Evolutionary conservation across 345 rosid genomes (phyloP).

Genomic region (Xanthoceras sorbifolium): DNA sequence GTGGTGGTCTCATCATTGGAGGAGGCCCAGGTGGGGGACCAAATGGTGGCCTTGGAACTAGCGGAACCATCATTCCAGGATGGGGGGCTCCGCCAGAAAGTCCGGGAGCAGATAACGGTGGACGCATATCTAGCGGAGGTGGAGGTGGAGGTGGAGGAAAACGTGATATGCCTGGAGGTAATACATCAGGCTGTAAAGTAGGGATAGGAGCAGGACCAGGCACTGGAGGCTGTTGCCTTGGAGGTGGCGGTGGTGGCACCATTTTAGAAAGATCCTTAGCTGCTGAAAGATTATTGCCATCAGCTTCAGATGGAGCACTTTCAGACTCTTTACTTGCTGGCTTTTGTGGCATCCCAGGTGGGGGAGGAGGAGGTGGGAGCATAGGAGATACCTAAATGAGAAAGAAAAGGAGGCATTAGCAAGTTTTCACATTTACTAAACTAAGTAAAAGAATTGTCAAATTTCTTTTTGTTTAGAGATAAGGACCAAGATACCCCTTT

Average conservation of each 20-base stretch:
- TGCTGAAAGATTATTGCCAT: conserved; percentile 41
- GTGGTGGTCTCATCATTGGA: conserved; percentile 93
- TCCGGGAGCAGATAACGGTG: conserved; percentile 50
- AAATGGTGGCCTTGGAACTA: conserved; percentile 82
- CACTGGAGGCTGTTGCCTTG: conserved; percentile 55
- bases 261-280: conserved; percentile 46
- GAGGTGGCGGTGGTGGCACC: conserved; percentile 91
- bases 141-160: conserved; percentile 89
- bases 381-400: conserved; percentile 45
- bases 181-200: conserved; percentile 52
- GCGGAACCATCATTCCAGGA: conserved; percentile 70
- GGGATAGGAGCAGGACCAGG: conserved; percentile 49
- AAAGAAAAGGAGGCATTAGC: conserved; percentile 8
- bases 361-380: conserved; percentile 65
- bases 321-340: conserved; percentile 49
- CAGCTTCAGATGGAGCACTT: conserved; percentile 46
- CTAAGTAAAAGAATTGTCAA: not conserved
- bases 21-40: conserved; percentile 89
- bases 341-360: conserved; percentile 54
- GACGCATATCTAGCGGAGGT: conserved; percentile 61
- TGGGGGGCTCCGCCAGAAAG: conserved; percentile 52
- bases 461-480: not conserved
- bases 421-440: not conserved
- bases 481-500: conserved; percentile 3
- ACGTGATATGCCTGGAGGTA: conserved; percentile 70